Base-by-base conservation (phyloP, 768 basidiomycete species). In the Plicaturopsis crispa region DNA sequence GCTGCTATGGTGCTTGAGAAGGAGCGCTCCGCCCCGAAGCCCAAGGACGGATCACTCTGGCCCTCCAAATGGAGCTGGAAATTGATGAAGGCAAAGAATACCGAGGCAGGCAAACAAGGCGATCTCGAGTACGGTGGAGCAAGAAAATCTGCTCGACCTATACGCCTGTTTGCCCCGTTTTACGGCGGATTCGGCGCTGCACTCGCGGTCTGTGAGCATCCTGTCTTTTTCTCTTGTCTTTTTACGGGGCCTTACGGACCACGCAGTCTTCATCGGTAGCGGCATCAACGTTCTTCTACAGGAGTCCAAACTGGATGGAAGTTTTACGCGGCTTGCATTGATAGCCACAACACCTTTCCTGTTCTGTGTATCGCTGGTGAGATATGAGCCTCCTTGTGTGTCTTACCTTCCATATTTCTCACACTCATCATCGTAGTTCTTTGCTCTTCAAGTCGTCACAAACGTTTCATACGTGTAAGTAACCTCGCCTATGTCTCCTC, bases 281-380 rank as follows among this genome's bases (percentile, higher is more conserved):
- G 86, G 86, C 36, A 36, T 71, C 5, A 66, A 53, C 24, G 68
- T 73, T 39, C 58, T 86, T 17, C 54, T 92, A 13, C 61, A 73
- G 36, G 87, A 91, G 55, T 82, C 68, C 38, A 60, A 75, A 4
- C 59, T 88, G 34, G 91, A 92, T 51, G 67, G 73, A 14, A 52
- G 68, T 14, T 79, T 68, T 52, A 57, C 44, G 1, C 72, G 89
- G 7, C 87, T 92, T 40, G 73, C 67, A 3, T 70, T 93, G 2
- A 45, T 87, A 7, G 67, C 56, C 11, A 77, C 84, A 1, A 57
- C 68, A 0, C 89, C 89, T 0, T 75, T 87, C 53, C 65, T 88
- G 5, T 73, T 85, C 47, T 89, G 85, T 42, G 70, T 92, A 5
- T 77, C 82, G 3, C 54, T 89, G 49, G 84, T 85, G 51, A 56